These are phyloP conservation scores for Thelonectria discophora DNA, from an alignment of 2,329 filamentous ascomycete species.

Conservation along the genomic window DNA sequence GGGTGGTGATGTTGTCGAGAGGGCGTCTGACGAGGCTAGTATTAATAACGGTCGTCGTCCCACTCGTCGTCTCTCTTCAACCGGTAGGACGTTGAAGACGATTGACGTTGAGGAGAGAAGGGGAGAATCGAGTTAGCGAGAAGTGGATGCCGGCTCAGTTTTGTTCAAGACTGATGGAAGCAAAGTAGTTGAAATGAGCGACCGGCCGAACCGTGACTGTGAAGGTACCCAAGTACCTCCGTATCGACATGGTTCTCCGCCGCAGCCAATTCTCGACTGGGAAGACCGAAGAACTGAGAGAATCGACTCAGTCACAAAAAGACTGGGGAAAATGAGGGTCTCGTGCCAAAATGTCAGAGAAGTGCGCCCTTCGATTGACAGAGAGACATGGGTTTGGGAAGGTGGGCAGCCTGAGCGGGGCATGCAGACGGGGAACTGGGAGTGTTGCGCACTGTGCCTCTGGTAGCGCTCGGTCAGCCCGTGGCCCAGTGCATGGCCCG, in stretches of 20 bases:
- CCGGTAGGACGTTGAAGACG: neutral
- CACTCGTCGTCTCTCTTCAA: neutral
- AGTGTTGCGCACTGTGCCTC: conserved; percentile 24
- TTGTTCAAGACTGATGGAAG: conserved; percentile 30
- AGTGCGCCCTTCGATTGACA: conserved; percentile 45
- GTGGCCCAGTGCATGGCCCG: too few relatives aligned
- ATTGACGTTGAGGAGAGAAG: conserved; percentile 1
- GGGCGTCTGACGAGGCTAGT: neutral
- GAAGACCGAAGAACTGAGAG: too few relatives aligned
- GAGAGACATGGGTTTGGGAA: conserved; percentile 28
- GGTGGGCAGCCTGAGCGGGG: conserved; percentile 19
- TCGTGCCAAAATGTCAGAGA: conserved; percentile 38
- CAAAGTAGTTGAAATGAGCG: conserved; percentile 20
- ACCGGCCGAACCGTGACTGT: conserved; percentile 18
- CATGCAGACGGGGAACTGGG: conserved; percentile 20
- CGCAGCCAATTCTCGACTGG: too few relatives aligned
- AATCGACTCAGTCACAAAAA: neutral
- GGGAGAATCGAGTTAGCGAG: conserved; percentile 19
- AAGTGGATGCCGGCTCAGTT: conserved; percentile 33
- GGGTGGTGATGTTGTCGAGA: neutral
- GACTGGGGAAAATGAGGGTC: conserved; percentile 19
- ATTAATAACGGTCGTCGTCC: neutral
- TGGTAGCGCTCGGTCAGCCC: neutral
- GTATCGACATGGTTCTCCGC: conserved; percentile 21
- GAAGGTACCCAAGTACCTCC: neutral